Conservation (phyloP, 805 yeast genomes). For the Pichia thaimueangensis region DNA sequence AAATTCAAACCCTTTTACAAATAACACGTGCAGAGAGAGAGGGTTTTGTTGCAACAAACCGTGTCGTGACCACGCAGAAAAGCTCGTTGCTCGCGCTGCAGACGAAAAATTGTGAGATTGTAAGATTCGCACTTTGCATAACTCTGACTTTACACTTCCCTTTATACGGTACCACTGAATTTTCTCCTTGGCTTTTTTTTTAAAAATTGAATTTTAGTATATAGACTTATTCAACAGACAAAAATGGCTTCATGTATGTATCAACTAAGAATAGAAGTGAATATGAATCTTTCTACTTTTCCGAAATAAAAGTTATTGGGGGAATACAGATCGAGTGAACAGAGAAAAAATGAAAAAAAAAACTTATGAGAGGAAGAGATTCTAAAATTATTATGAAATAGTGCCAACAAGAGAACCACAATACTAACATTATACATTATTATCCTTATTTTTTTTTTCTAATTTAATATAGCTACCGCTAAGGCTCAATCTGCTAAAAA, state of each 20-base stretch:
- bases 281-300: neutral
- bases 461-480: slow-evolving; percentile 34
- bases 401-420: neutral
- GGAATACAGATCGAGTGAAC: too few relatives aligned
- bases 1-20: neutral
- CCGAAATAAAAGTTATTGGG: neutral
- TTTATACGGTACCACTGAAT: too few relatives aligned
- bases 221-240: neutral
- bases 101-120: too few relatives aligned
- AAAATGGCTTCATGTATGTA: slow-evolving; percentile 30
- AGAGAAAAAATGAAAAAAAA: too few relatives aligned
- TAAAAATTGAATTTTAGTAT: neutral
- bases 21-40: slow-evolving; percentile 11
- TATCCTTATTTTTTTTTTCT: neutral
- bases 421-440: too few relatives aligned
- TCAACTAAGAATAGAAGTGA: neutral
- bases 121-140: too few relatives aligned
- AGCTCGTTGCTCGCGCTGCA: neutral
- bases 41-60: slow-evolving; percentile 13
- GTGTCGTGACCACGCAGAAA: slow-evolving; percentile 10
- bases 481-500: slow-evolving; percentile 98
- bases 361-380: too few relatives aligned
- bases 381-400: neutral
- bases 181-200: neutral
- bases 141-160: too few relatives aligned